Evolutionary conservation across 345 rosid genomes (phyloP).

Genomic region (Eucalyptus albens): DNA sequence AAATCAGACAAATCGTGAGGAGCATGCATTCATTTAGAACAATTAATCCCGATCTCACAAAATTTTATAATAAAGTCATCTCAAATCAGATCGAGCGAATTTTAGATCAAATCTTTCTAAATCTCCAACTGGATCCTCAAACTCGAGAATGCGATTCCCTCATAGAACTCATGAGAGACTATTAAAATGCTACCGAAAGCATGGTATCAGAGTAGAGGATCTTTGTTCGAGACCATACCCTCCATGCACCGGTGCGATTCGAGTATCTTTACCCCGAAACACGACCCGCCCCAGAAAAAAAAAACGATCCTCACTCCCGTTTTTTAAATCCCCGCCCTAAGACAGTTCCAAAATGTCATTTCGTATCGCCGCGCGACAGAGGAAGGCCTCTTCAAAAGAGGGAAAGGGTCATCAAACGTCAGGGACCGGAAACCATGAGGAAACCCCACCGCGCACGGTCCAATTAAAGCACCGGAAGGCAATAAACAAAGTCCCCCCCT

Average conservation of each 20-base stretch:
- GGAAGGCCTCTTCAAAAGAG: not conserved
- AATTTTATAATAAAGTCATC: not conserved
- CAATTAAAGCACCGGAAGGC: not conserved
- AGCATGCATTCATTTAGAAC: no score
- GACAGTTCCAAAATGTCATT: not conserved
- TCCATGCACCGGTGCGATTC: not conserved
- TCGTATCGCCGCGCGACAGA: not conserved
- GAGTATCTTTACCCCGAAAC: not conserved
- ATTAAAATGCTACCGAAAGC: not conserved
- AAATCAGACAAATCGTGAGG: no score
- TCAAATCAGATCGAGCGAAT: not conserved
- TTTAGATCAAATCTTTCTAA: not conserved
- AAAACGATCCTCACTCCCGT: not conserved
- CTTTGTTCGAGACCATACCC: not conserved
- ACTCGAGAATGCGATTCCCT: not conserved
- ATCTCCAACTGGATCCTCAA: not conserved
- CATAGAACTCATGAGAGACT: not conserved
- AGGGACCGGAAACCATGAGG: not conserved
- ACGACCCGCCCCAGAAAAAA: not conserved
- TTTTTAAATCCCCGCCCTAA: not conserved
- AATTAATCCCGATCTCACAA: no score
- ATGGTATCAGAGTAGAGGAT: not conserved
- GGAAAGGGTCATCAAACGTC: not conserved
- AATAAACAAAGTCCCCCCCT: not conserved
- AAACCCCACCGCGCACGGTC: not conserved